Conservation (phyloP, 192 early-diverging fungal genomes). For the Ambispora gerdemannii region DNA sequence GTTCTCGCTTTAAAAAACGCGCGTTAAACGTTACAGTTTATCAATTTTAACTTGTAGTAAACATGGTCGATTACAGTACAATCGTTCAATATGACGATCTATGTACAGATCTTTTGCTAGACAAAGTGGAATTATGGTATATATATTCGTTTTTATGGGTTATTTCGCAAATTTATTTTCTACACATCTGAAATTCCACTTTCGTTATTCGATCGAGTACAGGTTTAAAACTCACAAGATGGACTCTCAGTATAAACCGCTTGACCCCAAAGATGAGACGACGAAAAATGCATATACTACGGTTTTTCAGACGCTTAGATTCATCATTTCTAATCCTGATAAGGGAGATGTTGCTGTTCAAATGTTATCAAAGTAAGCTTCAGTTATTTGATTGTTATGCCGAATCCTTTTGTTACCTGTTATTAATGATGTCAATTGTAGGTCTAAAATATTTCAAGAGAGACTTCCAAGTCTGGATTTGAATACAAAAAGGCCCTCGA, state of each 20-base stretch:
- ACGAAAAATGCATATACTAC: neutral
- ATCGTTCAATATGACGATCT: slow-evolving; percentile 41
- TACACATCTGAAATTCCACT: slow-evolving; percentile 46
- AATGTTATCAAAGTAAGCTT: neutral
- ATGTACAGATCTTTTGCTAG: slow-evolving; percentile 47
- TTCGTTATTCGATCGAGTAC: slow-evolving; percentile 42
- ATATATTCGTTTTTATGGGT: slow-evolving; percentile 36
- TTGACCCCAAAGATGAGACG: neutral
- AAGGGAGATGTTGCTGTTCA: neutral
- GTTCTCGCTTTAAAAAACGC: no score
- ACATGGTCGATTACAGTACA: neutral
- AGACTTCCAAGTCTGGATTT: neutral
- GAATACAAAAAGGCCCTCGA: neutral
- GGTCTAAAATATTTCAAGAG: neutral
- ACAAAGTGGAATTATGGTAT: slow-evolving; percentile 50
- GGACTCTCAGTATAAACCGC: neutral
- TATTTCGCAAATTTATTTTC: slow-evolving; percentile 32
- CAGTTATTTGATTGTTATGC: neutral
- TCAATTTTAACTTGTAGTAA: no score
- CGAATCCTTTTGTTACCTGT: neutral
- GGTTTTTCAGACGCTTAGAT: neutral
- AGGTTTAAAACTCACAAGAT: neutral
- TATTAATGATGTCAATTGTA: neutral
- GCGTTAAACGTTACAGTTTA: no score
- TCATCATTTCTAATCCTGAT: neutral